phyloP scores from a whole-genome alignment of 345 rosid genomes.

The Gossypium rotundifolium region DNA sequence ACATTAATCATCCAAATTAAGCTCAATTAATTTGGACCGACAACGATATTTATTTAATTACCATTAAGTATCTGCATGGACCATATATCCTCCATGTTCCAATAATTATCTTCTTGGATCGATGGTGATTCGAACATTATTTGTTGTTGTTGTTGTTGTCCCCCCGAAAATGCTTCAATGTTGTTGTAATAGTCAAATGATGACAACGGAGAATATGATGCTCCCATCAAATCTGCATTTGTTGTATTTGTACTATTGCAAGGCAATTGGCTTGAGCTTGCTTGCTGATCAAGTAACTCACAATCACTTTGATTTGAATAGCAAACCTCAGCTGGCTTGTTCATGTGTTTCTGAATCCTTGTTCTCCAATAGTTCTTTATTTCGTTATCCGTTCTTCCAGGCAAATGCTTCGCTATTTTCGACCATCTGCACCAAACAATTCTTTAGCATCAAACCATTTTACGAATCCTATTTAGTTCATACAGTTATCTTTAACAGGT shows the following conservation, averaged over 20 bases:
- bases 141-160: background rate
- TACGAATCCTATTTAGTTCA: background rate
- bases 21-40: background rate
- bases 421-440: slow-evolving; percentile 53
- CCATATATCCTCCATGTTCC: slow-evolving; percentile 90
- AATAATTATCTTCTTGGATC: slow-evolving; percentile 47
- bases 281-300: slow-evolving; percentile 35
- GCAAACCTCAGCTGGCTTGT: slow-evolving; percentile 36
- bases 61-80: slow-evolving; percentile 57
- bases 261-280: slow-evolving; percentile 42
- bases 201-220: slow-evolving; percentile 38
- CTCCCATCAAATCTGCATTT: slow-evolving; percentile 31
- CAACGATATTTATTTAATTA: background rate
- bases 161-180: slow-evolving; percentile 19
- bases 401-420: slow-evolving; percentile 89
- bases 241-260: slow-evolving; percentile 20
- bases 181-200: slow-evolving; percentile 24
- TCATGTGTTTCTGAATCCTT: slow-evolving; percentile 81
- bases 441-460: background rate
- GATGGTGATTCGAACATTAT: slow-evolving; percentile 9
- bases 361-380: slow-evolving; percentile 98
- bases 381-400: slow-evolving; percentile 97
- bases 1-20: background rate
- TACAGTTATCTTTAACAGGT: too few species aligned
- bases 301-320: slow-evolving; percentile 27